A percentile compares a stretch with the other conserved stretches of the same genome.
Conservation (phyloP, 495 filamentous ascomycete genomes). For the Staphylotrichum longicolle region DNA sequence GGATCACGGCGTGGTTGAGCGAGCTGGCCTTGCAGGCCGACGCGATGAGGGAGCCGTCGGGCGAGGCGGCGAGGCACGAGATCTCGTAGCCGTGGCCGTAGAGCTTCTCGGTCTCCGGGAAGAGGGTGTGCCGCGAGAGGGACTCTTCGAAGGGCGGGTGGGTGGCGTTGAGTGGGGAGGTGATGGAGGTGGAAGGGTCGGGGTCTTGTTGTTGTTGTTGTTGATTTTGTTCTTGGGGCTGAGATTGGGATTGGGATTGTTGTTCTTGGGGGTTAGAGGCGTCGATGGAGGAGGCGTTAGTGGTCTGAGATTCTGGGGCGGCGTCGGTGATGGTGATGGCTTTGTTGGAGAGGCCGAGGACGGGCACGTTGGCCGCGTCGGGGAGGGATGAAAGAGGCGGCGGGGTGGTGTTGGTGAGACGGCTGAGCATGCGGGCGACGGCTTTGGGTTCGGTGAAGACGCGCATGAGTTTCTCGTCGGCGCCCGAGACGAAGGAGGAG, state of each 20-base stretch:
- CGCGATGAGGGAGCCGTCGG: slow-evolving; percentile 71
- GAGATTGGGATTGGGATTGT: slow-evolving; percentile 31
- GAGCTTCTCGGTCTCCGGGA: slow-evolving; percentile 94
- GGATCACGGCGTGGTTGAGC: slow-evolving; percentile 89
- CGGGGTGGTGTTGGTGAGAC: slow-evolving; percentile 58
- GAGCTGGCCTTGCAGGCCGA: slow-evolving; percentile 94
- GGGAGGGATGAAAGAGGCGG: slow-evolving; percentile 54
- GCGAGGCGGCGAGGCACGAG: slow-evolving; percentile 77
- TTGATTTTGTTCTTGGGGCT: slow-evolving; percentile 10
- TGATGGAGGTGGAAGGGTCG: slow-evolving; percentile 32
- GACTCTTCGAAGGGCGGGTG: slow-evolving; percentile 87
- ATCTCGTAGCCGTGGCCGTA: slow-evolving; percentile 99
- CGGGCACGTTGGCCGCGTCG: slow-evolving; percentile 89
- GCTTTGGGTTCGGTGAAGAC: slow-evolving; percentile 90
- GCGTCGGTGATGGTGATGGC: slow-evolving; percentile 64
- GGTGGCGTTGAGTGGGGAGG: slow-evolving; percentile 48
- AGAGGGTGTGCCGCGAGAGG: slow-evolving; percentile 84
- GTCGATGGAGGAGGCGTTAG: slow-evolving; percentile 16
- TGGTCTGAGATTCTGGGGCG: slow-evolving; percentile 27
- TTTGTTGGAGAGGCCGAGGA: slow-evolving; percentile 95
- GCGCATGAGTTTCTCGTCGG: slow-evolving; percentile 93
- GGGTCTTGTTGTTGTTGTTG: slow-evolving; percentile 26
- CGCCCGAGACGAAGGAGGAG: slow-evolving; percentile 84
- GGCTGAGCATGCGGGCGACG: slow-evolving; percentile 69
- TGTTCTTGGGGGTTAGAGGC: slow-evolving; percentile 4